These are phyloP conservation scores for Escallonia herrerae DNA, from an alignment of 129 eudicot genomes.

Conservation along the genomic window DNA sequence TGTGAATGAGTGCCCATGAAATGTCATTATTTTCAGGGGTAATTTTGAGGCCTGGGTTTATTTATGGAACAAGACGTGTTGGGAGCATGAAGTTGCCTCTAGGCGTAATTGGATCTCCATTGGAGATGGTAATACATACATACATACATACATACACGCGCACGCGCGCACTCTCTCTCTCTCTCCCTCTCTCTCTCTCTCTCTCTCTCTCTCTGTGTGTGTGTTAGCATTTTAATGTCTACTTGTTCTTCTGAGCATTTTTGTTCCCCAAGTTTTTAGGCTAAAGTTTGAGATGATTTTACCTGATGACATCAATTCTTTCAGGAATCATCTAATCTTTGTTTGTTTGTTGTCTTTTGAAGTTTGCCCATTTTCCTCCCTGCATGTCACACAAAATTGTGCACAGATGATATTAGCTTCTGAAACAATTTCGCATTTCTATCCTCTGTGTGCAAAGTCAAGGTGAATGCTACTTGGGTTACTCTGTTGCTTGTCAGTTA, in stretches of 20 bases:
- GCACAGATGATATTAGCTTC: background rate
- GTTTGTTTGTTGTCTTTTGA: too few relatives aligned
- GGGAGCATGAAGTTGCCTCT: conserved; percentile 93
- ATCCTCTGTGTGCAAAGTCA: too few relatives aligned
- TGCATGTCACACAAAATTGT: background rate
- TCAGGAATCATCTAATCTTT: background rate
- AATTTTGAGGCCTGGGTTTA: conserved; percentile 91
- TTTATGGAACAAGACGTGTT: conserved; percentile 85
- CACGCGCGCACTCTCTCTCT: too few relatives aligned
- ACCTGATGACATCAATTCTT: background rate
- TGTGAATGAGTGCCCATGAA: too few relatives aligned
- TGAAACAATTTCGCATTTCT: background rate
- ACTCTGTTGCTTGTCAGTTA: background rate
- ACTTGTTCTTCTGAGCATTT: too few relatives aligned
- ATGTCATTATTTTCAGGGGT: conserved; percentile 47
- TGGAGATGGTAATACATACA: conserved; percentile 59
- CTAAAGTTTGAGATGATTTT: too few relatives aligned
- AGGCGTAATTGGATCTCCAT: conserved; percentile 90
- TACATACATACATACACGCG: too few relatives aligned
- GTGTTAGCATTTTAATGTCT: too few relatives aligned
- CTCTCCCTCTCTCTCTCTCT: too few relatives aligned
- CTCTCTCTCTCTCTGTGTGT: too few relatives aligned
- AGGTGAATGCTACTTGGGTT: background rate
- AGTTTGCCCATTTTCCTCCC: background rate
- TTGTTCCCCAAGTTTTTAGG: background rate